phyloP scores from a whole-genome alignment of 306 rosid genomes.

The Trichosanthes cucumerina region DNA sequence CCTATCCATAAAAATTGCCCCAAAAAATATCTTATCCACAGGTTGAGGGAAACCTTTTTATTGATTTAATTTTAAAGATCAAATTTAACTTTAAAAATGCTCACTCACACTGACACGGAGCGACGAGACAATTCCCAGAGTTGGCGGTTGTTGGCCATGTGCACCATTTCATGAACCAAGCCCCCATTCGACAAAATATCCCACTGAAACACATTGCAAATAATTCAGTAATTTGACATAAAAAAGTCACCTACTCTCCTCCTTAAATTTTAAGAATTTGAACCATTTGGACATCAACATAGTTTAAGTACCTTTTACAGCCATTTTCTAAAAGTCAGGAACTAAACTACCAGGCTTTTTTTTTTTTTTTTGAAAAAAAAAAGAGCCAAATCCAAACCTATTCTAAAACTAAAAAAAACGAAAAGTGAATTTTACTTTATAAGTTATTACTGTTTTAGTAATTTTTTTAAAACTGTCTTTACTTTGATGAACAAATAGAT shows the following conservation, averaged over 20 bases:
- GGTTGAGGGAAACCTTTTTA: no score
- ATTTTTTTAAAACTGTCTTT: neutral
- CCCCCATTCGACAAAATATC: conserved; percentile 54
- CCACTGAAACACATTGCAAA: conserved; percentile 39
- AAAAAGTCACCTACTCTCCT: neutral
- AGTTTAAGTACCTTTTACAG: no score
- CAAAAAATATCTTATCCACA: no score
- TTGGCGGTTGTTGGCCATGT: conserved; percentile 56
- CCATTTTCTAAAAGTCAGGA: no score
- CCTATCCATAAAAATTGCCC: no score
- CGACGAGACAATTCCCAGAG: conserved; percentile 41
- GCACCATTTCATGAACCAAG: conserved; percentile 48
- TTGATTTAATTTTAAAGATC: no score
- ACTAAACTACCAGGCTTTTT: no score
- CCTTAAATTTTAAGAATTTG: neutral
- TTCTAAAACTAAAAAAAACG: no score
- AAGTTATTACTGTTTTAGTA: neutral
- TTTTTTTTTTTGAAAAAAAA: no score
- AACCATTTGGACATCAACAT: neutral
- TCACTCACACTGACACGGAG: conserved; percentile 48
- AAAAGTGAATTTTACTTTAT: neutral
- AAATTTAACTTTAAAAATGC: no score
- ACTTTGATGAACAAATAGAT: neutral
- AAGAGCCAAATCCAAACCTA: no score
- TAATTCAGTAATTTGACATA: neutral